phyloP scores from a whole-genome alignment of 352 stramenopile species.

The Pythium coloratum region DNA sequence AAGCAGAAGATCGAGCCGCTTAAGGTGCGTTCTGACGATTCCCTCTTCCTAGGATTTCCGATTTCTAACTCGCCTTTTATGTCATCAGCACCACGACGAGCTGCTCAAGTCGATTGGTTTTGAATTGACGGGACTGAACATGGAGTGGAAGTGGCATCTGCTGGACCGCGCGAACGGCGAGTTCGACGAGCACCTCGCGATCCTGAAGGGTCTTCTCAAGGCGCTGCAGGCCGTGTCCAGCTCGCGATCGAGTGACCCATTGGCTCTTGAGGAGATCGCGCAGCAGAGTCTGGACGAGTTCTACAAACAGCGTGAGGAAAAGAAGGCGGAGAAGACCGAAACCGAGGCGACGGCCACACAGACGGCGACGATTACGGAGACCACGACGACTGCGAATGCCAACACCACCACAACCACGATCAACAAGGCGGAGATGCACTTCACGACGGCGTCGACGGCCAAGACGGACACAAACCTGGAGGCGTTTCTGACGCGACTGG shows the following conservation, averaged over 20 bases:
- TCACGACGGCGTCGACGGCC: constrained; percentile 13
- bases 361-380: not conserved
- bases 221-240: constrained; percentile 57
- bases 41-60: not conserved
- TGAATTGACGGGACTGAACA: constrained; percentile 65
- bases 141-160: constrained; percentile 85
- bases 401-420: not conserved
- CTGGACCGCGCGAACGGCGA: constrained; percentile 53
- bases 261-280: constrained; percentile 27
- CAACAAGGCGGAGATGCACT: constrained; percentile 14
- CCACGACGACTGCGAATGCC: not conserved
- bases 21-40: constrained; percentile 36
- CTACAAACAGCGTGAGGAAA: constrained; percentile 14
- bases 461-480: constrained; percentile 24
- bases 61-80: not conserved
- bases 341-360: not conserved
- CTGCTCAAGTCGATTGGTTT: constrained; percentile 80
- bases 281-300: constrained; percentile 22
- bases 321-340: not conserved
- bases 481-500: constrained; percentile 23
- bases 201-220: constrained; percentile 60
- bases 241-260: constrained; percentile 15
- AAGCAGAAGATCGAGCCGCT: constrained; percentile 85
- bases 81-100: constrained; percentile 63
- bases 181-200: constrained; percentile 70